These are phyloP conservation scores for Symbiodinium natans DNA, from an alignment of 73 alveolate genomes.

Conservation along the genomic window DNA sequence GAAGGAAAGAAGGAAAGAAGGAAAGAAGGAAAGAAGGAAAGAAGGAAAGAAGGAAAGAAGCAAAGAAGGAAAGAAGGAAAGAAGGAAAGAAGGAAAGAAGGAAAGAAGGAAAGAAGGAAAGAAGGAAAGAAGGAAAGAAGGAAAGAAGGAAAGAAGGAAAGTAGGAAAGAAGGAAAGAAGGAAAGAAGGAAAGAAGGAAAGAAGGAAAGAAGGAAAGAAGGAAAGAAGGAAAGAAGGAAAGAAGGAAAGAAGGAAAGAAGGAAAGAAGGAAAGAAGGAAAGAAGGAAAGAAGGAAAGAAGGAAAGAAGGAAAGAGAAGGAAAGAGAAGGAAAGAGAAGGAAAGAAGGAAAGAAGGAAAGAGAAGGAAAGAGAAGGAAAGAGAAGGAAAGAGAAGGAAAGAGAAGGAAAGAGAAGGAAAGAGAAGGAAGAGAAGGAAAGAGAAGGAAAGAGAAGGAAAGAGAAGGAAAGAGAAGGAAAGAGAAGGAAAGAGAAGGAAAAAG, in stretches of 20 bases:
- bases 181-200: neutral
- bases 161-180: neutral
- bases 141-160: neutral
- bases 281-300: neutral
- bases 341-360: no score
- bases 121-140: neutral
- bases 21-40: no score
- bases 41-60: no score
- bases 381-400: neutral
- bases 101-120: no score
- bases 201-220: neutral
- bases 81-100: no score
- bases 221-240: neutral
- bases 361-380: no score
- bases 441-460: no score
- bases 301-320: neutral
- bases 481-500: no score
- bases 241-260: neutral
- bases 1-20: slow-evolving; percentile 4
- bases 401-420: neutral
- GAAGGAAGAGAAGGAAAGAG: no score
- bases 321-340: no score
- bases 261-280: neutral
- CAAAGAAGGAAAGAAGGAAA: no score
- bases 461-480: no score